Conservation (phyloP, 345 rosid species). For the Microcos paniculata region DNA sequence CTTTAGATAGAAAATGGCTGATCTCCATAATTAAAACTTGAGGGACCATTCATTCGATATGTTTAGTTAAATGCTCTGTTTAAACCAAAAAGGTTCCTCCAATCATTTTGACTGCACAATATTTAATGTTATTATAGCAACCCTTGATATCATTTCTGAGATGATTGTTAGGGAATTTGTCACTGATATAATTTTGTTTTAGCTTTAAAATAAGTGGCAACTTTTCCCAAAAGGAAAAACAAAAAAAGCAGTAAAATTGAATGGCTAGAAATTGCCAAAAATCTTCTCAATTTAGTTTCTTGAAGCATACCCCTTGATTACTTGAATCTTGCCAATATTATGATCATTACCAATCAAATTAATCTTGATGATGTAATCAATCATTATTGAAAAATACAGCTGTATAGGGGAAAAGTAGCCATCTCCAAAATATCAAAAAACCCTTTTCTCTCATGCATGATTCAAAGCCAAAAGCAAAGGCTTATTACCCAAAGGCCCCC, state of each 20-base stretch:
- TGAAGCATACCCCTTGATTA: neutral
- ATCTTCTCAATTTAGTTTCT: neutral
- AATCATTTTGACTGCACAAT: neutral
- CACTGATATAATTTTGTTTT: neutral
- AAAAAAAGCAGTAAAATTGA: no score
- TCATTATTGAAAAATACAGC: neutral
- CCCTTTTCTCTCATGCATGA: neutral
- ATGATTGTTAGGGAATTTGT: neutral
- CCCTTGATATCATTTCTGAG: neutral
- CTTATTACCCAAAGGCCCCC: neutral
- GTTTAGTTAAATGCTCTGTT: neutral
- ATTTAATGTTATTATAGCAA: neutral
- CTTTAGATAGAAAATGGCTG: no score
- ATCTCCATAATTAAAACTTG: neutral
- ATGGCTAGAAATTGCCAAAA: neutral
- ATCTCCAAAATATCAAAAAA: neutral
- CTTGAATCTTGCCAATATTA: neutral
- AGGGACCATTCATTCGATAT: neutral
- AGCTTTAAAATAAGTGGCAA: neutral
- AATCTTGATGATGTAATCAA: neutral
- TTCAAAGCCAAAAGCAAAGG: neutral
- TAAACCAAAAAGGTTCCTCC: neutral
- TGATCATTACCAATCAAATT: neutral
- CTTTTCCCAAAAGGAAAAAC: neutral
- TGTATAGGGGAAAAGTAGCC: neutral